Base-by-base conservation (phyloP, 352 stramenopile species). In the Phytophthora multivora region DNA sequence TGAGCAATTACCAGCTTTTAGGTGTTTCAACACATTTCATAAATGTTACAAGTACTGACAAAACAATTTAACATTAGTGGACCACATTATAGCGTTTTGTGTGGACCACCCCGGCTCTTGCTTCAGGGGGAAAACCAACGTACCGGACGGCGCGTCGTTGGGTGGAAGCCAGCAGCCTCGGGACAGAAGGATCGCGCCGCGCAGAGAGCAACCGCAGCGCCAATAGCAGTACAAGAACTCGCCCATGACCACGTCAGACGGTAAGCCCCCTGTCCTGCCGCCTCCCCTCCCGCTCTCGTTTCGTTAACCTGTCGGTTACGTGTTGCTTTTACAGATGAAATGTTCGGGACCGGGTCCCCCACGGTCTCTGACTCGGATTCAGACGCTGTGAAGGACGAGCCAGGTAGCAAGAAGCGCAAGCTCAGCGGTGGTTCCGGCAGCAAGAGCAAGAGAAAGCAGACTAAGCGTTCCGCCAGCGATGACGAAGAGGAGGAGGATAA, bases 291-390 rank as follows among this genome's bases (percentile, higher is more conserved):
- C 16, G n/a, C 35, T 43, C 8, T 57, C 19, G 28, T 40, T 35
- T 35, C 45, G 53, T 26, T 71, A 50, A 59, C 21, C 13, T 16
- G 26, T 33, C 41, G 21, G 19, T 54, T 45, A 42, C 30, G 35
- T 53, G 7, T 54, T 7, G n/a, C 12, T 63, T n/a, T 5, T 40
- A 36, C 48, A 90, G 86, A 95, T 39, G 86, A 93, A 64, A 69
- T 74, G 48, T 80, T 86, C n/a, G 80, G 70, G 45, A 70, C 76
- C 3, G 83, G 73, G 31, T 96, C 85, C 58, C 88, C 88, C 25
- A 88, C 84, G 2, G 86, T 96, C 26, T 95, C 86, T 38, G 86
- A 95, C 57, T 96, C 88, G 51, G 88, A 93, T 56, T 92, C 86
- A 21, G 88, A 86, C 31, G 67, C 58, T 1, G 79, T 89, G 19